Conservation (phyloP, 1,139 yeast genomes). For the Spathaspora jeffriesii region DNA sequence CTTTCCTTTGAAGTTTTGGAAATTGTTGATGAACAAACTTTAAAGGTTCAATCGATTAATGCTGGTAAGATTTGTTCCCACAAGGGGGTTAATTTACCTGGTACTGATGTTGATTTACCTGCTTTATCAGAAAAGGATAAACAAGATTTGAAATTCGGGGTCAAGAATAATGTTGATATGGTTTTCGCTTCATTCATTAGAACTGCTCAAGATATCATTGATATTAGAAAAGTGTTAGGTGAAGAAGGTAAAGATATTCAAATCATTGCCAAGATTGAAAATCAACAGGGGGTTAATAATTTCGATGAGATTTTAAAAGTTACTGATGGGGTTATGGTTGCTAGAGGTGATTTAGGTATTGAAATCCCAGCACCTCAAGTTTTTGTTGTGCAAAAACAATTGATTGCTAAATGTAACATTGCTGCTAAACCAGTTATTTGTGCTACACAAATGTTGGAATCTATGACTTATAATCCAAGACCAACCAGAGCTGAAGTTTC, state of each 20-base stretch:
- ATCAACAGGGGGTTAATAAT: constrained; percentile 99
- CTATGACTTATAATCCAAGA: constrained; percentile 99
- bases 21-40: constrained; percentile 73
- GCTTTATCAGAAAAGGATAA: constrained; percentile 97
- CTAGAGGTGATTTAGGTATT: constrained; percentile 99
- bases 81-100: constrained; percentile 99
- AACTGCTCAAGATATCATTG: constrained; percentile 84
- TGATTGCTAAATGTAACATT: constrained; percentile 98
- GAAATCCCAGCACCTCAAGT: constrained; percentile 99
- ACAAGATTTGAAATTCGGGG: constrained; percentile 90
- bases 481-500: constrained; percentile 99
- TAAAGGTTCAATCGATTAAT: constrained; percentile 87
- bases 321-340: constrained; percentile 99
- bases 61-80: constrained; percentile 95
- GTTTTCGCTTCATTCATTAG: constrained; percentile 98
- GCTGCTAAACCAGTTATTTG: constrained; percentile 99
- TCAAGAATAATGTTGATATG: constrained; percentile 97
- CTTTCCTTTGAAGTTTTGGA: constrained; percentile 91
- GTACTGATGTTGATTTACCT: constrained; percentile 98
- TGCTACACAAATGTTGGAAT: constrained; percentile 99
- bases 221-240: constrained; percentile 93
- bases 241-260: constrained; percentile 96
- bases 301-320: constrained; percentile 92
- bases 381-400: constrained; percentile 97
- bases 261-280: constrained; percentile 96